These are phyloP conservation scores for Craterostigma plantagineum DNA, from an alignment of 257 asterid genomes.

Conservation along the genomic window DNA sequence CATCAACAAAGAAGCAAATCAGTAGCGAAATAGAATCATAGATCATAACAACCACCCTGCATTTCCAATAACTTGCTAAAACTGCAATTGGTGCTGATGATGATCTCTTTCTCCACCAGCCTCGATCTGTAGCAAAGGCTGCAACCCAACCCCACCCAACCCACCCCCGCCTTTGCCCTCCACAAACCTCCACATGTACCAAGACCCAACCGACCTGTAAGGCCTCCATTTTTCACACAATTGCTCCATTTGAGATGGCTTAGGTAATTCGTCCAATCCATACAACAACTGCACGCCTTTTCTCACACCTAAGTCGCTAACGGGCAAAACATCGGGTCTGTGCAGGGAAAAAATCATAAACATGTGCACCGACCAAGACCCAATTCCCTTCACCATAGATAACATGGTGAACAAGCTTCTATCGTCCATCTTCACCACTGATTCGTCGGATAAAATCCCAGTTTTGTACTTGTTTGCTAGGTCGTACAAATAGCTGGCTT, in stretches of 20 bases:
- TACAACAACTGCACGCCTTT: conserved; percentile 80
- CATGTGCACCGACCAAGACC: conserved; percentile 97
- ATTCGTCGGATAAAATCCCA: conserved; percentile 69
- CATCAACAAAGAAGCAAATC: too few species aligned
- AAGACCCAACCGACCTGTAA: conserved; percentile 81
- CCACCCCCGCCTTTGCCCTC: conserved; percentile 55
- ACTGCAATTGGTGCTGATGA: conserved; percentile 55
- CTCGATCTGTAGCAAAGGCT: conserved; percentile 60
- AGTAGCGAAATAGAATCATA: too few species aligned
- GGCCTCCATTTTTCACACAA: conserved; percentile 94
- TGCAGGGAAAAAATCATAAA: conserved; percentile 85
- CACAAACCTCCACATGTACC: conserved; percentile 90
- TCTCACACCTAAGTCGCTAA: conserved; percentile 84
- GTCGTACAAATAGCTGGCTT: conserved; percentile 73
- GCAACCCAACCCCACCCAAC: conserved; percentile 20
- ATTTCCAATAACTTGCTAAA: conserved; percentile 59
- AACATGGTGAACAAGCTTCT: conserved; percentile 77
- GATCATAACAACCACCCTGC: conserved; percentile 32
- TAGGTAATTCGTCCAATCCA: conserved; percentile 73
- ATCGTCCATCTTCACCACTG: conserved; percentile 82
- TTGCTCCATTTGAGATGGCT: conserved; percentile 78
- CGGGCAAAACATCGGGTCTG: conserved; percentile 88
- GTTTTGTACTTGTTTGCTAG: conserved; percentile 56
- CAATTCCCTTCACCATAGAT: conserved; percentile 96
- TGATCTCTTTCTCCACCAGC: conserved; percentile 24